Conservation (phyloP, 202 grass and related monocot genomes). For the Hordeum pubiflorum region DNA sequence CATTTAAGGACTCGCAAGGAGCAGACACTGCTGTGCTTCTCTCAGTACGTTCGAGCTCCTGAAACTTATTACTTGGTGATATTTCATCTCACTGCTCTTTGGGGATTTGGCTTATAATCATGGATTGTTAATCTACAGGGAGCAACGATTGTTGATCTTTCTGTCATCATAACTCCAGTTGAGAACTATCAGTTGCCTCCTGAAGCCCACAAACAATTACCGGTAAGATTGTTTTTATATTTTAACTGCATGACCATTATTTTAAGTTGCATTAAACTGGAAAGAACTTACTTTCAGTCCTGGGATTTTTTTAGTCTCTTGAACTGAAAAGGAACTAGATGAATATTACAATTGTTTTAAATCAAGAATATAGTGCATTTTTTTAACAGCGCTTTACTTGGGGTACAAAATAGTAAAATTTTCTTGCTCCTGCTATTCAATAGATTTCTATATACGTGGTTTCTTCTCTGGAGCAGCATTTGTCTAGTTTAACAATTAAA, state of each 20-base stretch:
- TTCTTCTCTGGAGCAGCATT: not conserved
- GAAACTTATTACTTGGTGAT: slow-evolving; percentile 22
- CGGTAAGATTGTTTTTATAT: slow-evolving; percentile 32
- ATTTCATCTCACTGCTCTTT: slow-evolving; percentile 3
- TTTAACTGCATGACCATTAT: not conserved
- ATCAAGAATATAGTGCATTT: not conserved
- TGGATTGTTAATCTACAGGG: slow-evolving; percentile 47
- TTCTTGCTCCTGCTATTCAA: not conserved
- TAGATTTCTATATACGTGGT: not conserved
- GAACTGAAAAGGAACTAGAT: not conserved
- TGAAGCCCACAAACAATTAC: slow-evolving; percentile 43
- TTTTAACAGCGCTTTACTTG: not conserved
- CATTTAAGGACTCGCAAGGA: slow-evolving; percentile 85
- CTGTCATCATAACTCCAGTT: slow-evolving; percentile 68
- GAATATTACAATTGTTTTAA: not conserved
- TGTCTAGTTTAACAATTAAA: not conserved
- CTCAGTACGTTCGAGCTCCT: slow-evolving; percentile 50
- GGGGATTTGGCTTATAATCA: not conserved
- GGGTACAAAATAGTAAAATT: too few species aligned
- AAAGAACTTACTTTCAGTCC: not conserved
- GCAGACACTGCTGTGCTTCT: slow-evolving; percentile 92
- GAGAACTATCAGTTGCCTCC: slow-evolving; percentile 79
- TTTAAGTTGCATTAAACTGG: not conserved
- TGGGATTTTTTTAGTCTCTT: not conserved
- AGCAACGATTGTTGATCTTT: slow-evolving; percentile 79